phyloP scores from a whole-genome alignment of 495 filamentous ascomycete genomes.

The Aspergillus sparsus region DNA sequence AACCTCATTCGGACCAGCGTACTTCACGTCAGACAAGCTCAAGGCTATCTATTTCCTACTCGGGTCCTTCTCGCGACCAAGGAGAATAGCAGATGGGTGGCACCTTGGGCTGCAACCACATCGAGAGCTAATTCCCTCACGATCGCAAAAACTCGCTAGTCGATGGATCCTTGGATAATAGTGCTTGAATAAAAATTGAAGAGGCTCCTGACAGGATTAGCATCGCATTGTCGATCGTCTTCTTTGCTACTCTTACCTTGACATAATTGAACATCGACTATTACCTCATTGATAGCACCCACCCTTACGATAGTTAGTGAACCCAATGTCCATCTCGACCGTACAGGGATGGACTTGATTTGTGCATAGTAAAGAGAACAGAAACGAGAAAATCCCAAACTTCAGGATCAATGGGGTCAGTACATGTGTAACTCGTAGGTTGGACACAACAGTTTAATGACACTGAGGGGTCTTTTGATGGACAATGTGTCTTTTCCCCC shows the following conservation, averaged over 20 bases:
- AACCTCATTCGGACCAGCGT: not conserved
- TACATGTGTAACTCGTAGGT: constrained; percentile 3
- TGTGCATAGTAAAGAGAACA: not conserved
- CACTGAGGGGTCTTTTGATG: not conserved
- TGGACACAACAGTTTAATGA: not conserved
- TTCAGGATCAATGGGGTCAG: not conserved
- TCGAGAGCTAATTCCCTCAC: not conserved
- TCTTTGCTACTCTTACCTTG: not conserved
- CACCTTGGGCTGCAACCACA: not conserved
- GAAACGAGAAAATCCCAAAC: not conserved
- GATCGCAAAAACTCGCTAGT: constrained; percentile 4
- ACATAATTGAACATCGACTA: too few relatives aligned
- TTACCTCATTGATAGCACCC: too few relatives aligned
- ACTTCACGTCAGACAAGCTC: constrained; percentile 1
- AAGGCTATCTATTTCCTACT: not conserved
- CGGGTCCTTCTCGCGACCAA: not conserved
- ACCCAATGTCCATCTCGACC: not conserved
- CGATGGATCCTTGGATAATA: not conserved
- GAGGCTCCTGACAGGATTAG: constrained; percentile 3
- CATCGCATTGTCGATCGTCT: constrained; percentile 11
- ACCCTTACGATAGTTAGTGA: too few relatives aligned
- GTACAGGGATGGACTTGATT: not conserved
- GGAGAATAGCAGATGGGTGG: not conserved
- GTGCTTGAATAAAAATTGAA: not conserved
- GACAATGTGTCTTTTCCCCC: not conserved